phyloP scores from a whole-genome alignment of 1,284 basidiomycete genomes.

The Pseudozyma pruni region DNA sequence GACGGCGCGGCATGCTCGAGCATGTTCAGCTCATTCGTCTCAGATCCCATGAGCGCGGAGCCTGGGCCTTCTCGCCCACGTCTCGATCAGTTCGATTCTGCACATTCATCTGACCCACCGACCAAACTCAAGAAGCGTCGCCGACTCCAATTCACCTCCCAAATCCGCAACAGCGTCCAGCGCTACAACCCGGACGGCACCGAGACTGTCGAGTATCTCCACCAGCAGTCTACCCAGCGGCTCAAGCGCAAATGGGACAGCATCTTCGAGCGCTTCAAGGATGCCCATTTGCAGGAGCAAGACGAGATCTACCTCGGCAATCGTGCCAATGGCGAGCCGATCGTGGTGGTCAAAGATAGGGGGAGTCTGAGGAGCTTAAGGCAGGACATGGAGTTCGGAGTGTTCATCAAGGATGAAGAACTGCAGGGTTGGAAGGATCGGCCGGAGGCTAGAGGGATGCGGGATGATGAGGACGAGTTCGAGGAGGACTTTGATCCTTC shows the following conservation, averaged over 20 bases:
- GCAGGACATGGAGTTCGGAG: conserved; percentile 54
- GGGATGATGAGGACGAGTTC: conserved; percentile 11
- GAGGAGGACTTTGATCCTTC: conserved; percentile 36
- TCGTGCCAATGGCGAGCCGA: conserved; percentile 43
- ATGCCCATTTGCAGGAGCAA: conserved; percentile 62
- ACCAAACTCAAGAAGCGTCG: conserved; percentile 32
- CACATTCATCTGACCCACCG: neutral
- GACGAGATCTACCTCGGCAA: conserved; percentile 65
- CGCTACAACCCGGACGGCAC: conserved; percentile 58
- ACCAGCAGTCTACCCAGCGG: conserved; percentile 57
- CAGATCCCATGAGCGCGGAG: conserved; percentile 4
- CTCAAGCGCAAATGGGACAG: conserved; percentile 63
- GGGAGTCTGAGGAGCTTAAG: conserved; percentile 53
- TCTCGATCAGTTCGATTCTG: neutral
- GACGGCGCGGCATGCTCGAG: neutral
- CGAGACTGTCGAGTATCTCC: conserved; percentile 55
- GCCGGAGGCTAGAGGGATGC: conserved; percentile 28
- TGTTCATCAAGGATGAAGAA: conserved; percentile 63
- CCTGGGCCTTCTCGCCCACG: conserved; percentile 24
- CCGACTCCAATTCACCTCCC: conserved; percentile 47
- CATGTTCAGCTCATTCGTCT: conserved; percentile 11
- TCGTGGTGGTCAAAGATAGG: conserved; percentile 58
- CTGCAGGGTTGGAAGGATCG: conserved; percentile 42
- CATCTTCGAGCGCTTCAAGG: conserved; percentile 62
- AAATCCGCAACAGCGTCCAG: conserved; percentile 31